These are phyloP conservation scores for Tylopilus subfusipes DNA, from an alignment of 768 basidiomycete species.

Conservation along the genomic window DNA sequence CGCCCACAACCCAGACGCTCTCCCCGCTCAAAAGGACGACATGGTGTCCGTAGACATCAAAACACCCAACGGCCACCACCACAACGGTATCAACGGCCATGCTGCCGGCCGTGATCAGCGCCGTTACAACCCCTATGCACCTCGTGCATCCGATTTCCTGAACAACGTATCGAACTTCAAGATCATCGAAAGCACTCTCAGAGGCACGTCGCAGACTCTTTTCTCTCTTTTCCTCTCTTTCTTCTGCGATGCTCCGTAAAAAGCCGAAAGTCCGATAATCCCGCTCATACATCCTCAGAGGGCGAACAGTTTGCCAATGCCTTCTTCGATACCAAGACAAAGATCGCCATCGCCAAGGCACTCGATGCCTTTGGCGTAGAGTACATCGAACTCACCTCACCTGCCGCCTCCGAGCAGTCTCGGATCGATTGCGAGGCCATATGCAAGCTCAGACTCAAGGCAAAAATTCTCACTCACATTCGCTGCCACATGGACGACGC, in stretches of 20 bases:
- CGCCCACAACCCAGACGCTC: constrained; percentile 48
- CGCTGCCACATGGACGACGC: constrained; percentile 99
- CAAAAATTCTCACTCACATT: constrained; percentile 98
- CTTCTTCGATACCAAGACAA: constrained; percentile 99
- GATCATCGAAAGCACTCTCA: constrained; percentile 94
- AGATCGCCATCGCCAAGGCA: constrained; percentile 98
- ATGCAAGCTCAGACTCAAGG: constrained; percentile 96
- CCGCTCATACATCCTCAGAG: constrained; percentile 49
- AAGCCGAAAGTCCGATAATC: constrained; percentile 15
- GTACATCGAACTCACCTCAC: constrained; percentile 98
- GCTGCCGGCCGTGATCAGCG: constrained; percentile 38
- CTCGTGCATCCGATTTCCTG: constrained; percentile 88
- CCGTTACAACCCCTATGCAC: constrained; percentile 75
- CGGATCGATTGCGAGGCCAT: constrained; percentile 93
- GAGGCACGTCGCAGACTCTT: constrained; percentile 54
- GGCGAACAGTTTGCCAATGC: constrained; percentile 99
- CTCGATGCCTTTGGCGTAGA: constrained; percentile 99
- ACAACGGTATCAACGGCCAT: constrained; percentile 37
- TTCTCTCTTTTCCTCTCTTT: background rate
- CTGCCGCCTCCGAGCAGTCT: constrained; percentile 95
- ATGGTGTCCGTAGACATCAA: constrained; percentile 65
- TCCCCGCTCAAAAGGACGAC: constrained; percentile 44
- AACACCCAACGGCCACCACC: constrained; percentile 39
- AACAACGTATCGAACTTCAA: constrained; percentile 92
- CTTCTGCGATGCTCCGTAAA: background rate